Conservation (phyloP, 805 yeast genomes). For the Peterozyma toletana region DNA sequence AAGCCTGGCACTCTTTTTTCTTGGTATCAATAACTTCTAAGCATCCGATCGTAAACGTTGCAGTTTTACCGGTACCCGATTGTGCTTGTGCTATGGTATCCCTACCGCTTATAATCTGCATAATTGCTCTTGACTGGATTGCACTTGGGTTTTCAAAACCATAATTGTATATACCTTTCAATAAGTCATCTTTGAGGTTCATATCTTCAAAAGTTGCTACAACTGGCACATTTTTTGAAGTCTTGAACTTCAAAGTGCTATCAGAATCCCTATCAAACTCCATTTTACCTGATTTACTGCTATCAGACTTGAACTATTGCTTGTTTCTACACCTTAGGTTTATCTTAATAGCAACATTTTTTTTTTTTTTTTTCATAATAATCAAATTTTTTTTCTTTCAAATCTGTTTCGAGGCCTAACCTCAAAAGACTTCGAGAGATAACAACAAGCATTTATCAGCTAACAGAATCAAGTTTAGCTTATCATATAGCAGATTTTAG, state of each 20-base stretch:
- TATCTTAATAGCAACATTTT: too few species aligned
- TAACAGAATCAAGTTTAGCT: too few species aligned
- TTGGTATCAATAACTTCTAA: constrained; percentile 58
- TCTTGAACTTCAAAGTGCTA: constrained; percentile 51
- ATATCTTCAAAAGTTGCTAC: constrained; percentile 64
- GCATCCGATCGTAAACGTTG: constrained; percentile 70
- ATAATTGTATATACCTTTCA: constrained; percentile 66
- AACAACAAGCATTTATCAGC: too few species aligned
- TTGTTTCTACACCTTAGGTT: too few species aligned
- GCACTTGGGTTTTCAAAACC: constrained; percentile 82
- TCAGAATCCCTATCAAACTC: constrained; percentile 58
- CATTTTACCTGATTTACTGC: constrained; percentile 20
- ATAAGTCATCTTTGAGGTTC: constrained; percentile 56
- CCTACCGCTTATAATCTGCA: constrained; percentile 68
- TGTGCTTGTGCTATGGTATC: constrained; percentile 82
- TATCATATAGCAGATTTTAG: too few species aligned
- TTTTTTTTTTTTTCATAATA: too few species aligned
- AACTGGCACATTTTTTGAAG: constrained; percentile 47
- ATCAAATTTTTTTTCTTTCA: too few species aligned
- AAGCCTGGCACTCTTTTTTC: constrained; percentile 77
- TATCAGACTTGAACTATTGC: too few species aligned
- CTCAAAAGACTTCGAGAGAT: too few species aligned
- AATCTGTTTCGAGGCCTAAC: too few species aligned
- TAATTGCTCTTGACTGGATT: constrained; percentile 74
- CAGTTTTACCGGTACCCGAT: constrained; percentile 90